phyloP scores from a whole-genome alignment of 768 basidiomycete species.

The Pleurotus cornucopiae region DNA sequence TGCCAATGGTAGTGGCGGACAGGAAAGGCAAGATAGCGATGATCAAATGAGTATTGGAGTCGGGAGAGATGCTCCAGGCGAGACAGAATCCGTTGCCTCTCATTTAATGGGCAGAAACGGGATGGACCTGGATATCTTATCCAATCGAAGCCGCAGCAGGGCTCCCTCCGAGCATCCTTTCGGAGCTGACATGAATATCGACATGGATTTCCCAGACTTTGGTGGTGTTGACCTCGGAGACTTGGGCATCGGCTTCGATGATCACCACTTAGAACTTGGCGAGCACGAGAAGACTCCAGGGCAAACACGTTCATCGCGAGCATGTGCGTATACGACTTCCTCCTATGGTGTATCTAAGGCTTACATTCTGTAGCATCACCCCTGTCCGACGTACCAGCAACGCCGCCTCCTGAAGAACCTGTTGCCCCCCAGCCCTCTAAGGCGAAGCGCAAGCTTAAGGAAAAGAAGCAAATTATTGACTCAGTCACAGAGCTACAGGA shows the following conservation, averaged over 20 bases:
- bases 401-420: constrained; percentile 65
- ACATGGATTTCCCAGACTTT: constrained; percentile 41
- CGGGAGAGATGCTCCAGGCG: constrained; percentile 64
- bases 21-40: constrained; percentile 30
- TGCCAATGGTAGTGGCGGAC: constrained; percentile 15
- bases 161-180: constrained; percentile 68
- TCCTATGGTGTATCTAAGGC: too few relatives aligned
- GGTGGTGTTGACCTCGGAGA: constrained; percentile 64
- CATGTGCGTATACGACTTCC: constrained; percentile 42
- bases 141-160: constrained; percentile 53
- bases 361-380: constrained; percentile 55
- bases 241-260: constrained; percentile 63
- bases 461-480: constrained; percentile 89
- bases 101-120: constrained; percentile 48
- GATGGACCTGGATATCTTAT: constrained; percentile 60
- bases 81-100: constrained; percentile 57
- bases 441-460: constrained; percentile 51
- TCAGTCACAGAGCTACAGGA: constrained; percentile 80
- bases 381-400: constrained; percentile 68
- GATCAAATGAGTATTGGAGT: constrained; percentile 60
- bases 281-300: constrained; percentile 52
- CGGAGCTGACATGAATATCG: constrained; percentile 44
- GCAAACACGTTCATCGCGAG: constrained; percentile 63
- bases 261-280: constrained; percentile 33
- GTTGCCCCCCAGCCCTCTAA: constrained; percentile 38